phyloP scores from a whole-genome alignment of 768 basidiomycete genomes.

The Fomitopsis pulvina region DNA sequence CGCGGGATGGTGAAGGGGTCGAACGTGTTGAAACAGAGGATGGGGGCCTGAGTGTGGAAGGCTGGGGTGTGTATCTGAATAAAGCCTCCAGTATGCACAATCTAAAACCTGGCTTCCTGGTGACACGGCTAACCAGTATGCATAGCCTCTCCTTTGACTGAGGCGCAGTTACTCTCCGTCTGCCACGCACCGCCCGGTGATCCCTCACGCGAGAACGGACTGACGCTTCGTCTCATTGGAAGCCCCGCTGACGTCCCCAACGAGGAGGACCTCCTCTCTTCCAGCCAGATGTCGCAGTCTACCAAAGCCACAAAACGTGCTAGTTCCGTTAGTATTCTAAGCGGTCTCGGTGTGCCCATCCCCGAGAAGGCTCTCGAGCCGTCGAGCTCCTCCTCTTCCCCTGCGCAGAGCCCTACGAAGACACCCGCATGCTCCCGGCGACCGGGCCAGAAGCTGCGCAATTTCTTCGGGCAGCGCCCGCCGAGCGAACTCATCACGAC shows the following conservation, averaged over 20 bases:
- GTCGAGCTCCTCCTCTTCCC: conserved; percentile 26
- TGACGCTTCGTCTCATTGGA: conserved; percentile 60
- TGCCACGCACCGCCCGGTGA: conserved; percentile 78
- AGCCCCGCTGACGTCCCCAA: conserved; percentile 27
- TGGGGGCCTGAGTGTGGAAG: conserved; percentile 75
- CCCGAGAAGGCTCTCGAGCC: conserved; percentile 60
- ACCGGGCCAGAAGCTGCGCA: conserved; percentile 70
- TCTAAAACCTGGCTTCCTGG: neutral
- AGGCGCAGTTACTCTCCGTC: conserved; percentile 74
- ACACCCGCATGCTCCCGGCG: conserved; percentile 22
- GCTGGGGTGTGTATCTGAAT: conserved; percentile 83
- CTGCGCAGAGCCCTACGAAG: conserved; percentile 28
- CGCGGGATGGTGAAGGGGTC: conserved; percentile 31
- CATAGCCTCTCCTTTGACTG: conserved; percentile 68
- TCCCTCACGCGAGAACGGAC: conserved; percentile 70
- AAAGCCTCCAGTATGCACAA: conserved; percentile 43
- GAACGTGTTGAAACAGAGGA: conserved; percentile 64
- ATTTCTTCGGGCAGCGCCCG: conserved; percentile 97
- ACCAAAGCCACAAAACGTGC: conserved; percentile 75
- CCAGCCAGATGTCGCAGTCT: conserved; percentile 1
- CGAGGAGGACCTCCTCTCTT: conserved; percentile 20
- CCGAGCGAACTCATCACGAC: conserved; percentile 96
- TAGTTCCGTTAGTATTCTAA: conserved; percentile 90
- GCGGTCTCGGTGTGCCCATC: conserved; percentile 84
- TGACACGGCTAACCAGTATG: neutral